Base-by-base conservation (phyloP, 306 rosid genomes). In the Castanea sativa region DNA sequence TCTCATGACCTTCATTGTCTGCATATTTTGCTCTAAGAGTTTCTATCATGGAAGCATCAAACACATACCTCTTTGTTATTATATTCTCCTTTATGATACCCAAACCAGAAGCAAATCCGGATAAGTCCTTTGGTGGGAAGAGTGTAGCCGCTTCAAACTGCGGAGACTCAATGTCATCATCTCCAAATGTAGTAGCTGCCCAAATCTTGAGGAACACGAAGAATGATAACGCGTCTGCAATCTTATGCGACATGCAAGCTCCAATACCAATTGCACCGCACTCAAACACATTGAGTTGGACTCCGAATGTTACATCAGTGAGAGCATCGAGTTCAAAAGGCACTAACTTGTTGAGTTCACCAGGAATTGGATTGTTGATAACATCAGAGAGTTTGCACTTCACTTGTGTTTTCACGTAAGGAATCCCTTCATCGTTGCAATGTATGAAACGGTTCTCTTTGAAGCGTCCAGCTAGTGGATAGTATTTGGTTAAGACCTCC, bases 181-280 rank as follows among this genome's bases (percentile, higher is more conserved):
- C 84, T 20, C 77, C 69, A 2, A 82, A 73, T 19, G 88, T 69
- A 38, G 58, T n/a, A 29, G 85, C 82, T 0, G 89, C 89, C 92
- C 93, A 92, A 38, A 18, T 38, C 20, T 80, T 88, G 43, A 79
- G 77, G 63, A 92, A 84, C 5, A 49, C 76, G 79, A 86, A 81
- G 5, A 82, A 43, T 0, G 94, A 80, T 49, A 88, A 51, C 10
- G 67, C 94, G 4, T 92, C 93, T 0, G 88, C 87, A 5, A 92
- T 76, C 73, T 88, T 87, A 51, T 92, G 93, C 1, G 94, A 92
- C 18, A 85, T 78, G 72, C 90, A 90, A 1, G 55, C 74, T 18
- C 88, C 87, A 13, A 92, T 43, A 3, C 90, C 90, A 20, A 92
- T 73, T 2, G 94, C 91, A 1, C 90, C 94, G 67, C 91, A 85